phyloP scores from a whole-genome alignment of 768 basidiomycete genomes.

The Phaeotremella fagi region DNA sequence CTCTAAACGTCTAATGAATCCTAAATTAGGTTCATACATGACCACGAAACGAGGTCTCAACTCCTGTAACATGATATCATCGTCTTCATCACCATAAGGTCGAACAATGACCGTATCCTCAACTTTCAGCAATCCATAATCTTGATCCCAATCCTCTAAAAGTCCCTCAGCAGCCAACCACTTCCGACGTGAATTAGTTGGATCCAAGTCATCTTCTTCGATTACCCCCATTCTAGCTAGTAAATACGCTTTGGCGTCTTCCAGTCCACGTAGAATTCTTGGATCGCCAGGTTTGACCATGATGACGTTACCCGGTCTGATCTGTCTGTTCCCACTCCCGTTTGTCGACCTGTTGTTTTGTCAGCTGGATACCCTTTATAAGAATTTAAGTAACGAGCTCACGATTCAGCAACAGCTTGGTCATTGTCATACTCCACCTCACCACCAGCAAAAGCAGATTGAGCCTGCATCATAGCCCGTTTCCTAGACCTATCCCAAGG shows the following conservation, averaged over 20 bases:
- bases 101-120: conserved; percentile 80
- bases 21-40: conserved; percentile 90
- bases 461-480: conserved; percentile 28
- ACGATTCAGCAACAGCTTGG: conserved; percentile 25
- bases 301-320: too few relatives aligned
- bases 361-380: too few relatives aligned
- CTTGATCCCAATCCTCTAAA: conserved; percentile 61
- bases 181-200: neutral
- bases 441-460: conserved; percentile 32
- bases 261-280: conserved; percentile 1
- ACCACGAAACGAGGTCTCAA: conserved; percentile 86
- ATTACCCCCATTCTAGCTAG: conserved; percentile 28
- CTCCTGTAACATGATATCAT: conserved; percentile 81
- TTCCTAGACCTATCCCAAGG: conserved; percentile 13
- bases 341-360: too few relatives aligned
- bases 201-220: conserved; percentile 40
- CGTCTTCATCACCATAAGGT: conserved; percentile 84
- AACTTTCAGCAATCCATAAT: conserved; percentile 72
- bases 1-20: conserved; percentile 88
- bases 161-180: conserved; percentile 20
- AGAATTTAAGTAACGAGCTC: neutral
- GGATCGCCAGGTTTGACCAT: neutral
- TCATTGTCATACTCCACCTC: conserved; percentile 5
- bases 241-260: conserved; percentile 12
- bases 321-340: too few relatives aligned